A percentile compares a stretch with the other conserved stretches of the same genome.
Conservation (phyloP, 202 grass and related monocot genomes). For the Panicum hallii region DNA sequence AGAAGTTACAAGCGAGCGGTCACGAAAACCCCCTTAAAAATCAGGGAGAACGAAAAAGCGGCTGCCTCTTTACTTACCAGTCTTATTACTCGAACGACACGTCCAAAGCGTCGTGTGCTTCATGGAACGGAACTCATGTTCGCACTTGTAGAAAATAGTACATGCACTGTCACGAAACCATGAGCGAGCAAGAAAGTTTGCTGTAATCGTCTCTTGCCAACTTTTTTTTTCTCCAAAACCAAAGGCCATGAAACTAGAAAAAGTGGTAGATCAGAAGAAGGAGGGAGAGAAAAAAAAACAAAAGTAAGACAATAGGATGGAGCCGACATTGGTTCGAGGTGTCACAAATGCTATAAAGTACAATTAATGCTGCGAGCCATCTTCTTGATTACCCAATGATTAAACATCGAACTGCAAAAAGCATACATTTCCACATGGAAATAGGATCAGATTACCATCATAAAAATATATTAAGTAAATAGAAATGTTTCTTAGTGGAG, state of each 20-base stretch:
- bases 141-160: background rate
- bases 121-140: background rate
- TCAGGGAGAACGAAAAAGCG: too few species aligned
- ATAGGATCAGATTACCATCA: background rate
- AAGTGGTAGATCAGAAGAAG: background rate
- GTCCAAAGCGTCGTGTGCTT: background rate
- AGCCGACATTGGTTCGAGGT: background rate
- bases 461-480: background rate
- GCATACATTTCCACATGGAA: background rate
- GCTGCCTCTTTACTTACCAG: background rate
- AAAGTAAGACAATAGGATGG: background rate
- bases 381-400: conserved; percentile 22
- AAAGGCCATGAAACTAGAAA: background rate
- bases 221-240: background rate
- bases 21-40: too few species aligned
- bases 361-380: background rate
- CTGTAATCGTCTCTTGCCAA: background rate
- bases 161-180: background rate
- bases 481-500: background rate
- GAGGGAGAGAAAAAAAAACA: background rate
- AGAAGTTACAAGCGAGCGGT: too few species aligned
- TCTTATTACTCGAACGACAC: background rate
- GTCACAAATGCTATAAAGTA: conserved; percentile 21
- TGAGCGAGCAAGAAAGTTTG: background rate
- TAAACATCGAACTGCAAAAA: background rate